Evolutionary conservation across 371 early-diverging fungal species (phyloP).

Genomic region (Haplosporangium sp.): DNA sequence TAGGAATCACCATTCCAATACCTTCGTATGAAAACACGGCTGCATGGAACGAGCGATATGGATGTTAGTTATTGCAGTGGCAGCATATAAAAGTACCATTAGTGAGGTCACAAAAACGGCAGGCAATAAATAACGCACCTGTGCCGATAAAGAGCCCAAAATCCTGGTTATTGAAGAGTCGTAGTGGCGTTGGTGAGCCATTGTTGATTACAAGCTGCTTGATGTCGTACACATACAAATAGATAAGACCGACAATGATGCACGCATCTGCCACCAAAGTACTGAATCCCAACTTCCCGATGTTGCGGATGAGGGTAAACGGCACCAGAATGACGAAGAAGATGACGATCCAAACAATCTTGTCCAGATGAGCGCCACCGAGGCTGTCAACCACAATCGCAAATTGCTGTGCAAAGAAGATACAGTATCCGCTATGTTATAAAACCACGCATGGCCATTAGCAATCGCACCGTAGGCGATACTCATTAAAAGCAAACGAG

Average conservation of each 20-base stretch:
- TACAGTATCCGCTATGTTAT: constrained; percentile 37
- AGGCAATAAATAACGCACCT: constrained; percentile 6
- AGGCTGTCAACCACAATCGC: constrained; percentile 49
- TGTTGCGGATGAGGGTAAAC: constrained; percentile 86
- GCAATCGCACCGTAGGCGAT: too few relatives aligned
- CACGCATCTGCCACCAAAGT: constrained; percentile 90
- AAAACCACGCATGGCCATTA: not conserved
- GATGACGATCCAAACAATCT: constrained; percentile 71
- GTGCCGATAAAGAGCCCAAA: constrained; percentile 92
- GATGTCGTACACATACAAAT: constrained; percentile 86
- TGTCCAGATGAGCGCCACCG: constrained; percentile 41
- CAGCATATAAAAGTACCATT: not conserved
- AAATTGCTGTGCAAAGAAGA: constrained; percentile 52
- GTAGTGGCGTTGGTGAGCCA: constrained; percentile 52
- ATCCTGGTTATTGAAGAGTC: constrained; percentile 63
- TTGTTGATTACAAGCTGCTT: constrained; percentile 64
- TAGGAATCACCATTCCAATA: constrained; percentile 90
- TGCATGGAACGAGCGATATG: not conserved
- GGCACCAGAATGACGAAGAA: constrained; percentile 81
- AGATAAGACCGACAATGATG: constrained; percentile 84
- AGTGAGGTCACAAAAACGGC: not conserved
- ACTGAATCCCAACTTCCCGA: constrained; percentile 84
- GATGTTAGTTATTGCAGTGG: not conserved
- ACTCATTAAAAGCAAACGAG: constrained; percentile 16
- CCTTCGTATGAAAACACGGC: constrained; percentile 96